Evolutionary conservation across 495 filamentous ascomycete species (phyloP), one percentile per base, ranked within the genome.

Genomic region (Hypoxylon fuscum): DNA sequence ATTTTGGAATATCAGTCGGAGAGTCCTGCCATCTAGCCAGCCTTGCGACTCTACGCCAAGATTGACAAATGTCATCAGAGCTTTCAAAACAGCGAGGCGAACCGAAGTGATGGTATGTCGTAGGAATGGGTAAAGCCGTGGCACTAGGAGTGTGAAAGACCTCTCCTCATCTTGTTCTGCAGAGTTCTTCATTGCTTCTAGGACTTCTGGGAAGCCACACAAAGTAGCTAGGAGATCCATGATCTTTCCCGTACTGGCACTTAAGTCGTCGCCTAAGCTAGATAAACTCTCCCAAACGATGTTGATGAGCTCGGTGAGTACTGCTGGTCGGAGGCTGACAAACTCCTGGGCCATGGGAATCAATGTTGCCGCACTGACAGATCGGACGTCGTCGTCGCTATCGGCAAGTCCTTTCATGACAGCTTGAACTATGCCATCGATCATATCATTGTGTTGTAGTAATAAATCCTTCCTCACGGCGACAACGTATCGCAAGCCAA

Each of bases 221-320:
- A 98, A 85, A 66, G 92, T 98, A 20, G 95, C 96, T 18, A 98
- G 80, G 22, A 98, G 83, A 69, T 98, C 95, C 95, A 98, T 98
- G 37, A 98, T 94, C 47, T 89, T 94, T 23, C 95, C 95, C 18
- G 95, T 98, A 74, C 93, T 97, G 5, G 95, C 96, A 74, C 93
- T 97, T 11, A 98, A 81, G 74, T 98, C 95, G 71, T 98, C 95
- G 59, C 94, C 92, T 6, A 98, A 77, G 69, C 96, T 93, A 5
- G 95, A 96, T 17, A 98, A 83, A 76, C 95, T 98, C 60, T 93
- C 91, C 95, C 95, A 98, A 21, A 98, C 93, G 62, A 97, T 95
- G 71, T 89, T 87, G 76, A 98, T 96, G 38, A 98, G 82, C 23
- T 82, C 79, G 44, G 90, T 83, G 29, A 98, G 83, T 25, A 90